Conservation (phyloP, 1,284 basidiomycete genomes). For the Ceratobasidium sp. region DNA sequence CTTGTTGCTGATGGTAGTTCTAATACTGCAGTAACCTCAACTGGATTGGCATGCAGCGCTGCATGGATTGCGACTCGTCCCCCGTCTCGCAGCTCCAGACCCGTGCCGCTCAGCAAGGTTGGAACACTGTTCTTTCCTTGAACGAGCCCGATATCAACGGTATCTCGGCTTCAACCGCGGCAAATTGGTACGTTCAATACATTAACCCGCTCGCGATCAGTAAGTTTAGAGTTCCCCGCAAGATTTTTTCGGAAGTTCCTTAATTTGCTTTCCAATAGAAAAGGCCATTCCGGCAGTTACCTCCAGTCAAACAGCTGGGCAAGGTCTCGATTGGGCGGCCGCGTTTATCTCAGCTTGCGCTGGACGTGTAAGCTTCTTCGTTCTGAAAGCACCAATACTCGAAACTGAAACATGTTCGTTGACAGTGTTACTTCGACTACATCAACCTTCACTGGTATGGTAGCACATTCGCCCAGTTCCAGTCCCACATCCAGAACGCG, state of each 20-base stretch:
- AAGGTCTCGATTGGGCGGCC: constrained; percentile 21
- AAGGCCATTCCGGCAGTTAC: constrained; percentile 41
- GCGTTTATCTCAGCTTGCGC: constrained; percentile 27
- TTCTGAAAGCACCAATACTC: too few species aligned
- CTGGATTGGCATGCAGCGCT: constrained; percentile 39
- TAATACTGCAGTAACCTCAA: constrained; percentile 29
- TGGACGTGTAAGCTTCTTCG: background rate
- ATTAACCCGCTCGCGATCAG: constrained; percentile 40
- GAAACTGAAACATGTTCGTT: too few species aligned
- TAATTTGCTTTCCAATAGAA: background rate
- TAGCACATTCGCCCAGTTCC: constrained; percentile 8
- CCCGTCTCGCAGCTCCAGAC: constrained; percentile 38
- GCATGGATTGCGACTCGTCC: constrained; percentile 31
- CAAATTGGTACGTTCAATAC: constrained; percentile 42
- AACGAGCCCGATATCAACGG: constrained; percentile 45
- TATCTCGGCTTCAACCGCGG: constrained; percentile 4
- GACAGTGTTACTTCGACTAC: constrained; percentile 33
- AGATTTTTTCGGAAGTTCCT: too few species aligned
- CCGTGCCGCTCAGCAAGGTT: constrained; percentile 41
- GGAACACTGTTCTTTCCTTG: constrained; percentile 43
- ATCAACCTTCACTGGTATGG: constrained; percentile 40
- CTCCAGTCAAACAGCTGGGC: constrained; percentile 15
- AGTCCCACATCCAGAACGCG: constrained; percentile 14
- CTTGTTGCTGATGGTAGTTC: too few species aligned
- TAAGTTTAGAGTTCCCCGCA: too few species aligned